Base-by-base conservation (phyloP, 2,329 filamentous ascomycete genomes). In the Coniella vitis region DNA sequence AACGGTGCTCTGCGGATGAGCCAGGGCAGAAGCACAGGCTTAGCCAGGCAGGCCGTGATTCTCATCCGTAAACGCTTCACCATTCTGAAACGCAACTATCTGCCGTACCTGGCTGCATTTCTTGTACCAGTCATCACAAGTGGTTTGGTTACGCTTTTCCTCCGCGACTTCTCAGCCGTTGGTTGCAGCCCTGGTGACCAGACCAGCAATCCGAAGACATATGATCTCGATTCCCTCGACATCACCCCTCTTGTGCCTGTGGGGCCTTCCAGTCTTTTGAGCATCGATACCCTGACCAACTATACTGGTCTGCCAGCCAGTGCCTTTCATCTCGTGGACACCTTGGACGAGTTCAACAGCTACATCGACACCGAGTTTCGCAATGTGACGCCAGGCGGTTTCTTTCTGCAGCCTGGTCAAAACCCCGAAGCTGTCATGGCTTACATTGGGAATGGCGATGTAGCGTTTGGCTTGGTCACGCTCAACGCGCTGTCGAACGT, bases 91-190 rank as follows among this genome's bases (percentile, higher is more conserved):
- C 76, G 84, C 32, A 95, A 91, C 61, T 86, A 82, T 65, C 72
- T 91, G 39, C 86, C 89, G 0, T 90, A 90, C 49, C 61, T 83
- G 7, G 81, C 82, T 2, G 89, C 88, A 1, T 74, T 95, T 34
- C 56, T 89, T 1, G 79, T 95, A 12, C 90, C 90, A 0, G 78
- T 96, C 46, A 72, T 89, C 48, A 86, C 88, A 1, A 86, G 88
- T 16, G 88, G 84, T 0, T 69, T 95, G 14, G 87, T 90, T 0
- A 87, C 84, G 3, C 72, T 94, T 2, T 90, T 91, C 58, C 69
- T 96, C 7, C 74, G 76, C 38, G 66, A 69, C 20, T 53, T 47
- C 4, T 40, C 81, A 81, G 56, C 57, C 63, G 69, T 64, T 0
- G 71, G 69, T 2, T 87, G 83, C 59, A 68, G 71, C 14, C 75